Evolutionary conservation across 306 rosid species (phyloP), one percentile per base, ranked within the genome.

Genomic region (Boehmeria nivea): DNA sequence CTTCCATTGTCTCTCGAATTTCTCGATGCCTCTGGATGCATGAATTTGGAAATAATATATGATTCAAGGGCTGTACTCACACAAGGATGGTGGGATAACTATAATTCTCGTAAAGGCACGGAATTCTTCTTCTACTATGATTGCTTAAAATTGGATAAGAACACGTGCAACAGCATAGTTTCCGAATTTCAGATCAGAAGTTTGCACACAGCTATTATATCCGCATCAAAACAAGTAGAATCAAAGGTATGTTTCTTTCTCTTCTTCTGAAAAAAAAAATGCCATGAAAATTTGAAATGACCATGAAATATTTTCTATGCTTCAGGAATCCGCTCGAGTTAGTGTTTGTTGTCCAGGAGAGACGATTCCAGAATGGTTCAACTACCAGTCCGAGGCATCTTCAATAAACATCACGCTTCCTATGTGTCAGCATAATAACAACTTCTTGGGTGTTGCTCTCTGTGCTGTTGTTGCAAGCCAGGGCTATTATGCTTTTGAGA

Each of bases 91-190:
- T 13, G 55, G 36, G 13, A 13, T 21, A 13, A n/a, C 34, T 12
- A 9, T 12, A 18, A 28, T 6, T n/a, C 17, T 27, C 59, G 3
- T 16, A 7, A 7, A 4, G 31, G 24, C 20, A 14, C 12, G 36
- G 36, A 31, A 31, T 31, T 31, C 36, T 6, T 31, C 36, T 6
- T 59, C 5, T 51, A 17, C 18, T 18, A 1, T 27, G 22, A 28
- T 14, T 63, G 60, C 26, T 3, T 9, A 10, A 31, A 55, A 11
- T 20, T 64, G 52, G 61, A 43, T 64, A 23, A 43, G 25, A 43
- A 53, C 6, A 33, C 60, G 0, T 1, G 44, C 17, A 53, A 21
- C 8, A 20, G n/a, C 21, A 43, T 53, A 28, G 21, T 53, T n/a
- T 8, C 16, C 3, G 69, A 64, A 4, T 48, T 40, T 11, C 54